Conservation (phyloP, 371 early-diverging fungal genomes). For the Blakeslea trispora region DNA sequence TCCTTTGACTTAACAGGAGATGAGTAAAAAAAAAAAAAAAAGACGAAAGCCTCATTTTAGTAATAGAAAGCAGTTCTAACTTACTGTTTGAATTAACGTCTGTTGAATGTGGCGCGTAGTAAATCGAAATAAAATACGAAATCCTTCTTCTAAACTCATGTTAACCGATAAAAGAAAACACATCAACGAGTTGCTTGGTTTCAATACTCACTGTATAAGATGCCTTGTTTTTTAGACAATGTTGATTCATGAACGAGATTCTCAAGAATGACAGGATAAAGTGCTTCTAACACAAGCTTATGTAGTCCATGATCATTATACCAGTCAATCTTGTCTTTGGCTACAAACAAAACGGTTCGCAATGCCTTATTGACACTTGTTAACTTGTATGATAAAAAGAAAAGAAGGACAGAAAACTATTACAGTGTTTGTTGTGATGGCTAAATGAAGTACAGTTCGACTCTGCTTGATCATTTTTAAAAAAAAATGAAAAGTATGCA, state of each 20-base stretch:
- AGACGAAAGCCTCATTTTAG: no score
- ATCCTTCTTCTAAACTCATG: constrained; percentile 26
- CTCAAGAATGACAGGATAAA: constrained; percentile 20
- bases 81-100: constrained; percentile 19
- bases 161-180: neutral
- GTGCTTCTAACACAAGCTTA: constrained; percentile 11
- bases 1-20: constrained; percentile 15
- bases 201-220: constrained; percentile 10
- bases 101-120: constrained; percentile 9
- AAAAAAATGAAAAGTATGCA: no score
- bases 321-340: constrained; percentile 24
- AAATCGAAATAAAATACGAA: constrained; percentile 25
- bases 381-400: neutral
- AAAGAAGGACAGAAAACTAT: neutral
- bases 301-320: constrained; percentile 23
- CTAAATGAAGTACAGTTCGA: constrained; percentile 20
- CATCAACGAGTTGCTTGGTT: neutral
- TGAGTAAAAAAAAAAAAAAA: no score
- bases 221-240: neutral
- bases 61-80: no score
- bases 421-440: constrained; percentile 23
- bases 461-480: constrained; percentile 11
- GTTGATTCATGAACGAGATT: constrained; percentile 5
- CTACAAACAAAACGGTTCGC: constrained; percentile 18
- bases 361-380: constrained; percentile 8